phyloP scores from a whole-genome alignment of 1,139 yeast genomes.

The Candida sanyaensis region DNA sequence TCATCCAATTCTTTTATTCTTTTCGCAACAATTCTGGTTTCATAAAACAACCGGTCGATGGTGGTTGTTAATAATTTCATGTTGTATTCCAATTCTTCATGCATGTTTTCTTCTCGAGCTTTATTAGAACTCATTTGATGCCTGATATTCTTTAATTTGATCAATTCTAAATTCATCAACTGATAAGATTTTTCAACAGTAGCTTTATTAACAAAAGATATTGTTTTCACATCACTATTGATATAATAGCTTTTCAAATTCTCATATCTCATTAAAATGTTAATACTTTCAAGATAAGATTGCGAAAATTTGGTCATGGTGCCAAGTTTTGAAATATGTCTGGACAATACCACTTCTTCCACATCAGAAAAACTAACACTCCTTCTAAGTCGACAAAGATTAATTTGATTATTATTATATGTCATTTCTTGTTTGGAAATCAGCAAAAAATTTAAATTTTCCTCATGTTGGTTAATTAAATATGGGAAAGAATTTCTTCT shows the following conservation, averaged over 20 bases:
- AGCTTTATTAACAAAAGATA: slow-evolving; percentile 15
- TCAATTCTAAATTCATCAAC: slow-evolving; percentile 33
- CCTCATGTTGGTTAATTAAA: slow-evolving; percentile 14
- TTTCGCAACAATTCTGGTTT: slow-evolving; percentile 68
- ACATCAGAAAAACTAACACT: slow-evolving; percentile 47
- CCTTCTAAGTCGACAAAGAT: slow-evolving; percentile 15
- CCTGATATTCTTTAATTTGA: slow-evolving; percentile 30
- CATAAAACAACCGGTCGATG: slow-evolving; percentile 79
- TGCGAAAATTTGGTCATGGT: slow-evolving; percentile 29
- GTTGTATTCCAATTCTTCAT: slow-evolving; percentile 44
- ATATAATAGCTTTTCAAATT: slow-evolving; percentile 17
- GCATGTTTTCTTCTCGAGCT: slow-evolving; percentile 31
- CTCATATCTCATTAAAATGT: slow-evolving; percentile 23
- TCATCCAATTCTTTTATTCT: slow-evolving; percentile 84
- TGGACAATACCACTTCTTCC: slow-evolving; percentile 25
- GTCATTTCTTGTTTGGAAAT: slow-evolving; percentile 7
- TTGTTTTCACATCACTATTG: slow-evolving; percentile 7
- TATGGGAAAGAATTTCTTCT: slow-evolving; percentile 51
- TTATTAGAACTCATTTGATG: slow-evolving; percentile 32
- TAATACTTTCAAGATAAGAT: slow-evolving; percentile 25
- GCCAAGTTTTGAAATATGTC: slow-evolving; percentile 12
- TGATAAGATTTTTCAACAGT: slow-evolving; percentile 27
- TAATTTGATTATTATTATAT: slow-evolving; percentile 2
- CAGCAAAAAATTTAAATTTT: slow-evolving; percentile 28
- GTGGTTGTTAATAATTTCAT: slow-evolving; percentile 66